Evolutionary conservation across 2,329 filamentous ascomycete species (phyloP).

Genomic region (Thelonectria blattea): DNA sequence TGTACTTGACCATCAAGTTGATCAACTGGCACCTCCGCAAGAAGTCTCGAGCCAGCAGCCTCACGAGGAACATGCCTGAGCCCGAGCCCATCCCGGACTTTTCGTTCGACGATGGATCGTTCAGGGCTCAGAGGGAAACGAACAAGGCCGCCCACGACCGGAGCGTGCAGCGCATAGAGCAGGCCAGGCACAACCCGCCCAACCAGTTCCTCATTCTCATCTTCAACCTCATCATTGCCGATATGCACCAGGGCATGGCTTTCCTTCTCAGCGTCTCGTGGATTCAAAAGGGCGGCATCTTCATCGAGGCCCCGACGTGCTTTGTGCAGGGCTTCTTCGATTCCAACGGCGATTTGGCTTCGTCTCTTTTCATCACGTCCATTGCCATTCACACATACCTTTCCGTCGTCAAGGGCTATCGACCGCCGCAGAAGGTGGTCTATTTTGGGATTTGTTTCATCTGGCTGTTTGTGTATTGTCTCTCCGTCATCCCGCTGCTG

Average conservation of each 20-base stretch:
- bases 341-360: constrained; percentile 68
- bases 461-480: constrained; percentile 65
- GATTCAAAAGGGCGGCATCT: constrained; percentile 58
- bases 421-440: constrained; percentile 58
- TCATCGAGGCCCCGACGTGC: constrained; percentile 60
- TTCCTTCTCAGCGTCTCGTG: constrained; percentile 68
- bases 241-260: constrained; percentile 67
- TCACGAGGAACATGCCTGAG: constrained; percentile 23
- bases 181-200: constrained; percentile 36
- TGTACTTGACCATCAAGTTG: constrained; percentile 40
- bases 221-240: constrained; percentile 71
- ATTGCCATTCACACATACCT: constrained; percentile 72
- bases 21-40: constrained; percentile 32
- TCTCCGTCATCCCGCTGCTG: constrained; percentile 58
- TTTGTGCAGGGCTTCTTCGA: constrained; percentile 71
- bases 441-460: constrained; percentile 52
- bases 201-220: constrained; percentile 76
- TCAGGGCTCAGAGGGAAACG: constrained; percentile 16
- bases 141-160: constrained; percentile 17
- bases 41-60: constrained; percentile 15
- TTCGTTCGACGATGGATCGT: constrained; percentile 30
- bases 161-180: constrained; percentile 13
- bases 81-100: constrained; percentile 38
- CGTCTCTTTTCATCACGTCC: constrained; percentile 68
- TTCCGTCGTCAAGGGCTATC: constrained; percentile 62